Evolutionary conservation across 2,329 filamentous ascomycete species (phyloP), one percentile per base, ranked within the genome.

Genomic region (Colletotrichum sp.): DNA sequence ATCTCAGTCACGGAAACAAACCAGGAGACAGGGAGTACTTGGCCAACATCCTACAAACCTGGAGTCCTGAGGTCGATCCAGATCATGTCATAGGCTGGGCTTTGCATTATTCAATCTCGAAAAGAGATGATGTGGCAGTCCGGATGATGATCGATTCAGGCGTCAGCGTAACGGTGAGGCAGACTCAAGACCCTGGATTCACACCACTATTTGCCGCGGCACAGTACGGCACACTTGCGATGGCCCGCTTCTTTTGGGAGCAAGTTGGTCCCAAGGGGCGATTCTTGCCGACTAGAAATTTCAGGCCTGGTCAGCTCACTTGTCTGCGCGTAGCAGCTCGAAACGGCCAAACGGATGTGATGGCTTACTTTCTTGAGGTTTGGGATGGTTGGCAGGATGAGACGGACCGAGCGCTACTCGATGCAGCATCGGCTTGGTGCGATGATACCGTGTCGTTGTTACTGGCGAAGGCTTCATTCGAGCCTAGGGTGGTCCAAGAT

Each of bases 241-340:
- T 52, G 44, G n/a, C 10, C 44, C 44, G 44, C 44, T 87, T 84
- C 0, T 85, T 87, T 2, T 78, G 44, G 44, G 44, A 52, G n/a
- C 44, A 52, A 13, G 10, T 13, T 21, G 44, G 44, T 52, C 44
- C n/a, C n/a, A 3, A 21, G n/a, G n/a, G n/a, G n/a, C 44, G 44
- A 13, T 52, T 52, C 6, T 9, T 21, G 6, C 44, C n/a, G n/a
- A 52, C n/a, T 13, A 52, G 44, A 8, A 52, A 13, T 2, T 52
- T 21, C 12, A 52, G n/a, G 10, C 44, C 44, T 13, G 44, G 44
- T 24, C 44, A 52, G 44, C 44, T 52, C 44, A 52, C 44, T 6
- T 52, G 44, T 52, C n/a, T 52, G 44, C 44, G 44, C 10, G 44
- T 52, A 52, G 44, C 44, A 52, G 44, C 44, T 15, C 44, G 44